Conservation (phyloP, 202 grass and related monocot genomes). For the Dendrocalamus latiflorus region DNA sequence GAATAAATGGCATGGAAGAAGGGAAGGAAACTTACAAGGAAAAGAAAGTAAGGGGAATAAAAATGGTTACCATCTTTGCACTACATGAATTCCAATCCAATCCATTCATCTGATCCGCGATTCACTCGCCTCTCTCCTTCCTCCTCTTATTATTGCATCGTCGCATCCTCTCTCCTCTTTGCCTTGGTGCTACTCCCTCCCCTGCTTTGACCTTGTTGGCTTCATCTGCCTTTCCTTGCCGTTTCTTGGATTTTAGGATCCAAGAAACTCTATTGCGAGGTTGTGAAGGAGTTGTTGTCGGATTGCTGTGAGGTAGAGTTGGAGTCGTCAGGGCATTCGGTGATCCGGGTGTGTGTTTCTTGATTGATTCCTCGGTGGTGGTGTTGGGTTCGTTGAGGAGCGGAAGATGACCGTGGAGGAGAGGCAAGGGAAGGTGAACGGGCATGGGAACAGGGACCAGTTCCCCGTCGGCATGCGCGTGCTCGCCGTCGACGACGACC, state of each 20-base stretch:
- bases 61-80: conserved; percentile 46
- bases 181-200: not conserved
- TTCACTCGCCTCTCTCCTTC: too few species aligned
- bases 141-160: conserved; percentile 12
- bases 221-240: conserved; percentile 21
- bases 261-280: not conserved
- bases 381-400: not conserved
- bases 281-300: not conserved
- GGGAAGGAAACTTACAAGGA: conserved; percentile 28
- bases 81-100: not conserved
- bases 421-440: conserved; percentile 14
- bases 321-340: not conserved
- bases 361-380: conserved; percentile 1
- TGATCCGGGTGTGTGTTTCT: not conserved
- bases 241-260: conserved; percentile 44
- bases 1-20: conserved; percentile 35
- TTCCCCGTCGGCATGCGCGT: conserved; percentile 84
- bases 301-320: not conserved
- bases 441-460: conserved; percentile 34
- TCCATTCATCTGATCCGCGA: not conserved
- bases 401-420: conserved; percentile 46
- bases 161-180: not conserved
- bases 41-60: not conserved
- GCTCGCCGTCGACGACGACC: conserved; percentile 82
- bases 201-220: conserved; percentile 37